These are phyloP conservation scores for Wallacemonas sp. DNA, from an alignment of 208 protist genomes.

Conservation along the genomic window DNA sequence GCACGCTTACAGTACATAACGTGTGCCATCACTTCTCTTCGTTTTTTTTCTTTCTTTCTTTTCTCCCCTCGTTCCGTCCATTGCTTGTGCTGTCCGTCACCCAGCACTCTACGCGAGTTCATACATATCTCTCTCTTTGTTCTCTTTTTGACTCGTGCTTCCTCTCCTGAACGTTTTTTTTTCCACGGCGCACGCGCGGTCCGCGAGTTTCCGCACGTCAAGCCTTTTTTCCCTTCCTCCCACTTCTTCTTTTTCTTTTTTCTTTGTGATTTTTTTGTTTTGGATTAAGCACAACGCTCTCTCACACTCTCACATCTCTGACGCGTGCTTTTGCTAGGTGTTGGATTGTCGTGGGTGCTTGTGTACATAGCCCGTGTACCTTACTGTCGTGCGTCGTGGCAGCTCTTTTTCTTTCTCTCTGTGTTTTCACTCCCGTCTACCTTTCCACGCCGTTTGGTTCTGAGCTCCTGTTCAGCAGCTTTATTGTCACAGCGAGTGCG, in stretches of 20 bases:
- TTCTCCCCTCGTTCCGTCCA: neutral
- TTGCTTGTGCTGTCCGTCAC: too few species aligned
- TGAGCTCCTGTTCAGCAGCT: neutral
- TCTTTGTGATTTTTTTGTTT: neutral
- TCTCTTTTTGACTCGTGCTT: neutral
- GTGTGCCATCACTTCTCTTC: neutral
- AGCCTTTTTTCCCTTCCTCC: neutral
- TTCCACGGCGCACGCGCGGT: too few species aligned
- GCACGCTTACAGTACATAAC: too few species aligned
- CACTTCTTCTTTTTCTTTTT: neutral
- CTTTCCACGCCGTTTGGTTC: neutral
- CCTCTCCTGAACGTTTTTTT: too few species aligned
- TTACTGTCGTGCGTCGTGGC: too few species aligned
- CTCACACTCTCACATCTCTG: too few species aligned
- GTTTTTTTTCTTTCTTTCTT: neutral
- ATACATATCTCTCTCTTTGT: neutral
- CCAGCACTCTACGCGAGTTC: too few species aligned
- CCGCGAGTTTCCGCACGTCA: too few species aligned
- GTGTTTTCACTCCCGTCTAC: neutral
- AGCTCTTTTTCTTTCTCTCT: slow-evolving; percentile 4
- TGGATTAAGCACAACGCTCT: too few species aligned
- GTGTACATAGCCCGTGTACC: too few species aligned
- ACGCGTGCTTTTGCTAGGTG: too few species aligned
- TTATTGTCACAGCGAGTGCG: neutral
- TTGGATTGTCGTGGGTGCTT: too few species aligned